Base-by-base conservation (phyloP, 2,329 filamentous ascomycete genomes). In the Clonostachys sp. region DNA sequence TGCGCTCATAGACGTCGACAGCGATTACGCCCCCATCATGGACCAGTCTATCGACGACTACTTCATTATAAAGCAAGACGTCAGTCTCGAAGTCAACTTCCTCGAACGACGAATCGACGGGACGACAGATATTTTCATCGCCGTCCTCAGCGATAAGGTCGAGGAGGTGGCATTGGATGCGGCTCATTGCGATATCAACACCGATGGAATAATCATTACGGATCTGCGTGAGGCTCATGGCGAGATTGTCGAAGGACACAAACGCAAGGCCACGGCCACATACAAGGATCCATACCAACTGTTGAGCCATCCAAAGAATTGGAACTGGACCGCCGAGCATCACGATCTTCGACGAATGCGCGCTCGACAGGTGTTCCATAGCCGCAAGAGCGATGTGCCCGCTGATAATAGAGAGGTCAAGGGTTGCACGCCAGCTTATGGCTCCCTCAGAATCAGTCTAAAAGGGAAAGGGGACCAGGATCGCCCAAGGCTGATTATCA, bases 21-120 rank as follows among this genome's bases (percentile, higher is more conserved):
- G 66, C 45, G 61, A 59, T 41, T 48, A 66, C 6, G 58, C 60
- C 10, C 63, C 63, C 6, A 54, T 64, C 34, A 53, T 66, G 44
- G 68, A 72, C 50, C 50, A 53, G 9, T 61, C 64, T 5, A 55
- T 70, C 4, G 63, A 67, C 14, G 66, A 70, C 24, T 73, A 70
- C 48, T 72, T 77, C 39, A 71, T 97, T 49, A 77, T 89, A 47
- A 86, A 91, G 68, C 92, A 97, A 69, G 88, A 89, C 63, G 85
- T 99, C 44, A 86, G 91, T 58, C 75, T 99, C 50, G 91, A 97
- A 58, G 76, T 99, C 61, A 88, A 95, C 69, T 95, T 99, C 63
- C 77, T 80, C 53, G 81, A 80, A 46, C 86, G 84, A 66, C 80
- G 77, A 59, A 71, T 97, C 59, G 84, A 80, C 51, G 94, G 94